phyloP scores from a whole-genome alignment of 208 protist genomes.

The Trypanosoma platydactyli region DNA sequence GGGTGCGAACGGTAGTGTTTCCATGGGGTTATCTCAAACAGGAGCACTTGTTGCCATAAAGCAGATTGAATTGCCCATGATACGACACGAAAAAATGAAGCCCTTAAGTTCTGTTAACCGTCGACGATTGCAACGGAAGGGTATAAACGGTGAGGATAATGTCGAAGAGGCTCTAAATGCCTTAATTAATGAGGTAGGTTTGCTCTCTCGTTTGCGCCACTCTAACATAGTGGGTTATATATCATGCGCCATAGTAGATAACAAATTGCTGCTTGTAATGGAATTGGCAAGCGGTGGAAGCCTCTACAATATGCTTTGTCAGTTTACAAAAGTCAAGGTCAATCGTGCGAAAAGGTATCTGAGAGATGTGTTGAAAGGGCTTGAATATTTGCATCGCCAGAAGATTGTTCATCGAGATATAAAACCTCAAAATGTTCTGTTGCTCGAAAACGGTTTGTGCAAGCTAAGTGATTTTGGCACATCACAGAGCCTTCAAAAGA shows the following conservation, averaged over 20 bases:
- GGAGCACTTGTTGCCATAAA: constrained; percentile 79
- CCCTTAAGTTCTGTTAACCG: constrained; percentile 23
- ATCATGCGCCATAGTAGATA: constrained; percentile 24
- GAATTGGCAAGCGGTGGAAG: constrained; percentile 85
- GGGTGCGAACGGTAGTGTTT: constrained; percentile 58
- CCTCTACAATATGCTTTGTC: constrained; percentile 58
- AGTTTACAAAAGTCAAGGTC: constrained; percentile 47
- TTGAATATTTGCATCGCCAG: constrained; percentile 82
- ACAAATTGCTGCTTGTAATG: constrained; percentile 66
- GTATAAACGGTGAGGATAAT: constrained; percentile 29
- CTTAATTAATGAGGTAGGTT: constrained; percentile 68
- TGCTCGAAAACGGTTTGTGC: constrained; percentile 69
- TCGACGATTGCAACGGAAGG: constrained; percentile 34
- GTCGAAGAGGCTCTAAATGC: constrained; percentile 35
- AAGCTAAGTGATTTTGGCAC: constrained; percentile 92
- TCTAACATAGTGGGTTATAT: constrained; percentile 45
- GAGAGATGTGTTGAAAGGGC: constrained; percentile 64
- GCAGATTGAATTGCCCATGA: constrained; percentile 40
- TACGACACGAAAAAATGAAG: constrained; percentile 26
- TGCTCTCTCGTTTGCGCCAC: constrained; percentile 61
- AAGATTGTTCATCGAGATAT: constrained; percentile 90
- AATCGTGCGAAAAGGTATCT: constrained; percentile 53
- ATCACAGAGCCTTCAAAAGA: constrained; percentile 47
- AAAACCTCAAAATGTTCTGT: constrained; percentile 91
- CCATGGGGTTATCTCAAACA: constrained; percentile 58